These are phyloP conservation scores for Fusarium clavum DNA, from an alignment of 2,329 filamentous ascomycete genomes.

Conservation along the genomic window DNA sequence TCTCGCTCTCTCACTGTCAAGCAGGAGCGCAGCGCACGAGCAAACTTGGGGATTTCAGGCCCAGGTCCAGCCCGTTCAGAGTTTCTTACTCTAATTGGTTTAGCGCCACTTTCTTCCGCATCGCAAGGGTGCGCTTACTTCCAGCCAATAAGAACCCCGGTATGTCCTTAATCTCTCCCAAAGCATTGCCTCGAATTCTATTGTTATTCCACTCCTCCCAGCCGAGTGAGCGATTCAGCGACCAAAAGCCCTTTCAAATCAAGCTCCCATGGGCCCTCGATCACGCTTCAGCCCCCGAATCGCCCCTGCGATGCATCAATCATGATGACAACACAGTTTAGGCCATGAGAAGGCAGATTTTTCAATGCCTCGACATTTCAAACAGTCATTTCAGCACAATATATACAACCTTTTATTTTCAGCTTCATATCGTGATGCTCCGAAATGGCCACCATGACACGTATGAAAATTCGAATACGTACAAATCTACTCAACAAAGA, in stretches of 20 bases:
- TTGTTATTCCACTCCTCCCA: constrained; percentile 33
- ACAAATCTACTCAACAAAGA: background rate
- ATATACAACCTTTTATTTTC: constrained; percentile 12
- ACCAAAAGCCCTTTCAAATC: constrained; percentile 33
- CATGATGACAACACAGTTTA: constrained; percentile 6
- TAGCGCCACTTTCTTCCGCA: constrained; percentile 32
- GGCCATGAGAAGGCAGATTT: background rate
- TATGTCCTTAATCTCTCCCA: constrained; percentile 18
- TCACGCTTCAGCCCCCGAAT: constrained; percentile 22
- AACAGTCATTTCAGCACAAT: constrained; percentile 7
- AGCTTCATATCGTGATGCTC: constrained; percentile 30
- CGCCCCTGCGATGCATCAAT: constrained; percentile 4
- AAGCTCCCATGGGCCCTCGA: constrained; percentile 16
- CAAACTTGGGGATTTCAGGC: constrained; percentile 31
- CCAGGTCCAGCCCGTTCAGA: constrained; percentile 22
- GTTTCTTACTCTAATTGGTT: constrained; percentile 21
- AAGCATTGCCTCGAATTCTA: constrained; percentile 31
- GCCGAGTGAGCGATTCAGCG: constrained; percentile 33
- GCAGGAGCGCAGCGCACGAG: constrained; percentile 6
- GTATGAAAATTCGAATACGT: background rate
- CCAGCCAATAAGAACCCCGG: constrained; percentile 19
- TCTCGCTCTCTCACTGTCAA: background rate
- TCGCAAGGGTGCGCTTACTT: constrained; percentile 11
- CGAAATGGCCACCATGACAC: constrained; percentile 16
- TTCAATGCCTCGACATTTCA: background rate